Percentiles rank a stretch among this genome's conserved stretches.
Conservation (phyloP, 228 moss, liverwort and hornwort species). For the Sphagnum magellanicum region DNA sequence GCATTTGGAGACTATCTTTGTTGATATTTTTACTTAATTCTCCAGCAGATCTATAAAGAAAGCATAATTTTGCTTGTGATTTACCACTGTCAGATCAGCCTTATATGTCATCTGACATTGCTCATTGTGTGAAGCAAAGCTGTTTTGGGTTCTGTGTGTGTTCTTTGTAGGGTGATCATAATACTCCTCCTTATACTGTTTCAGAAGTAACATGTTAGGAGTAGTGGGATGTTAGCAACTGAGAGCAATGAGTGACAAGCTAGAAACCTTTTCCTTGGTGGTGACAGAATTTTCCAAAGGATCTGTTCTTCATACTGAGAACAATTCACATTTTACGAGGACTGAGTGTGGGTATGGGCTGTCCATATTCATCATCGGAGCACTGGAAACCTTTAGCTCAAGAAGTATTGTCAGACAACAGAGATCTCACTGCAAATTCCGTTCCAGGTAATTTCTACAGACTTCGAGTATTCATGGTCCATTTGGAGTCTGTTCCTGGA, state of each 20-base stretch:
- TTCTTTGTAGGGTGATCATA: not conserved
- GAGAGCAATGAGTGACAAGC: too few relatives aligned
- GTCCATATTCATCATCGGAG: slow-evolving; percentile 57
- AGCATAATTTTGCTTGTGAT: too few relatives aligned
- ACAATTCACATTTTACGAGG: slow-evolving; percentile 79
- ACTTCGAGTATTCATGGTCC: not conserved
- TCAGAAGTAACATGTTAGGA: not conserved
- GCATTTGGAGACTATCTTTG: too few relatives aligned
- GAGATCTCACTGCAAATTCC: slow-evolving; percentile 13
- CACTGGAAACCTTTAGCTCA: slow-evolving; percentile 81
- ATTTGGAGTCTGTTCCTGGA: not conserved
- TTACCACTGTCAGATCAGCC: too few relatives aligned
- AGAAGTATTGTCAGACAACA: slow-evolving; percentile 44
- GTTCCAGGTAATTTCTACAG: slow-evolving; percentile 11
- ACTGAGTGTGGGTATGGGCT: slow-evolving; percentile 80
- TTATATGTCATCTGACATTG: too few relatives aligned
- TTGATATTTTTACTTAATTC: too few relatives aligned
- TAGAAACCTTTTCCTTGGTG: too few relatives aligned
- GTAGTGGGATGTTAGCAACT: not conserved
- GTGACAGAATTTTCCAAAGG: slow-evolving; percentile 41
- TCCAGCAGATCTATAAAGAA: too few relatives aligned
- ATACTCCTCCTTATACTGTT: not conserved
- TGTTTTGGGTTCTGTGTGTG: too few relatives aligned
- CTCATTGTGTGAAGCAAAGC: too few relatives aligned
- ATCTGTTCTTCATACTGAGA: slow-evolving; percentile 80